phyloP scores from a whole-genome alignment of 2,329 filamentous ascomycete genomes.

The Calycina herbarum region DNA sequence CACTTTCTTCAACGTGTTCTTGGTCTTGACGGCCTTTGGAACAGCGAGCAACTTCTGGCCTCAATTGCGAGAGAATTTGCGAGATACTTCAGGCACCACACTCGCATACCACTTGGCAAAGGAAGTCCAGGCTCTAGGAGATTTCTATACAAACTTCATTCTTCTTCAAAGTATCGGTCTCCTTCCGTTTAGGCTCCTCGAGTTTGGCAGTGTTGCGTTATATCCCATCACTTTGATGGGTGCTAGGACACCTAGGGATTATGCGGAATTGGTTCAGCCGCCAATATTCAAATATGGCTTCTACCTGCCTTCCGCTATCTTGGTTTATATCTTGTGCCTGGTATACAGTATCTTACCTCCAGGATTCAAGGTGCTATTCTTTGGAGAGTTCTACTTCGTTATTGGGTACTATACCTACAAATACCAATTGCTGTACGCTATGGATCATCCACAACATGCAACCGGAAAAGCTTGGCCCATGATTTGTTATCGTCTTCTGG shows the following conservation, averaged over 20 bases:
- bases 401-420: conserved; percentile 91
- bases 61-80: conserved; percentile 71
- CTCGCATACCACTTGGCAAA: conserved; percentile 74
- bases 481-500: conserved; percentile 87
- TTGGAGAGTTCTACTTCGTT: conserved; percentile 79
- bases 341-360: conserved; percentile 86
- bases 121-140: conserved; percentile 71
- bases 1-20: conserved; percentile 97
- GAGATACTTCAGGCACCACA: conserved; percentile 66
- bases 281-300: conserved; percentile 94
- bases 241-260: conserved; percentile 87
- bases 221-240: conserved; percentile 78
- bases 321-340: conserved; percentile 92
- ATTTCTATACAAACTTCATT: conserved; percentile 93
- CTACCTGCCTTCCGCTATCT: conserved; percentile 86
- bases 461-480: conserved; percentile 95
- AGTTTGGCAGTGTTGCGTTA: conserved; percentile 81
- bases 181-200: conserved; percentile 86
- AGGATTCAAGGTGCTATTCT: conserved; percentile 78
- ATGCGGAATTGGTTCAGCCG: conserved; percentile 76
- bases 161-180: conserved; percentile 91
- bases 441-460: conserved; percentile 94
- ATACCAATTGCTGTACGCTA: conserved; percentile 95
- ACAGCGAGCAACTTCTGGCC: conserved; percentile 74
- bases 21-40: conserved; percentile 87